phyloP scores from a whole-genome alignment of 2,329 filamentous ascomycete species.

The Colletotrichum orbiculare region DNA sequence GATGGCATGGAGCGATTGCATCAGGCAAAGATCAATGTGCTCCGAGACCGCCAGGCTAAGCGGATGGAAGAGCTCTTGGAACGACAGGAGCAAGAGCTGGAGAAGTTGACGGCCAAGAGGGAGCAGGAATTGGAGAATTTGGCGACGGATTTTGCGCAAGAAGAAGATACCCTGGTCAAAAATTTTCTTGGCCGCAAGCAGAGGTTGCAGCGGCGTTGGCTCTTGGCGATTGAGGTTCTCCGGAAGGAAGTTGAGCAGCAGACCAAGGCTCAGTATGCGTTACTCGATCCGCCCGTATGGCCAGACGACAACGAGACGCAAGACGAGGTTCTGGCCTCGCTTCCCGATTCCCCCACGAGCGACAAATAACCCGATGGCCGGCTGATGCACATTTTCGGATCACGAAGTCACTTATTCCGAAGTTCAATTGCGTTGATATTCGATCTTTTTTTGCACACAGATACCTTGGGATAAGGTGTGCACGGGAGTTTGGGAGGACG shows the following conservation, averaged over 20 bases:
- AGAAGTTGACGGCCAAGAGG: conserved; percentile 57
- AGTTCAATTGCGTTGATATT: conserved; percentile 12
- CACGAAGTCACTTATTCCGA: conserved; percentile 16
- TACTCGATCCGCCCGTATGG: conserved; percentile 54
- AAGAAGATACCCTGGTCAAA: conserved; percentile 59
- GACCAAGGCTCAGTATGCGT: conserved; percentile 55
- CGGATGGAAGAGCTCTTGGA: conserved; percentile 68
- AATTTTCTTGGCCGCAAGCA: conserved; percentile 58
- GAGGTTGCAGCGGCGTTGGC: conserved; percentile 62
- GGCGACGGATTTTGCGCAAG: conserved; percentile 57
- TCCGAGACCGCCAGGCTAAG: conserved; percentile 72
- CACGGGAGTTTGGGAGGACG: conserved; percentile 25
- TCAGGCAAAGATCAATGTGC: conserved; percentile 71
- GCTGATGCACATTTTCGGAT: conserved; percentile 9
- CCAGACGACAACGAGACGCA: conserved; percentile 44
- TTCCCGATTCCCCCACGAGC: conserved; percentile 25
- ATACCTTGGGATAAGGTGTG: conserved; percentile 32
- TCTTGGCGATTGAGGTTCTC: conserved; percentile 62
- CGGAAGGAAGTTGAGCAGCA: conserved; percentile 62
- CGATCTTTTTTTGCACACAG: conserved; percentile 14
- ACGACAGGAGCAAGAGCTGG: conserved; percentile 64
- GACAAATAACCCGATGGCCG: conserved; percentile 15
- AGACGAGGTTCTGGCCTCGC: conserved; percentile 28
- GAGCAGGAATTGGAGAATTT: conserved; percentile 61
- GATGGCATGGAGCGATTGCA: conserved; percentile 70